Evolutionary conservation across 371 early-diverging fungal genomes (phyloP), one percentile per base, ranked within the genome.

Genomic region (Apophysomyces variabilis): DNA sequence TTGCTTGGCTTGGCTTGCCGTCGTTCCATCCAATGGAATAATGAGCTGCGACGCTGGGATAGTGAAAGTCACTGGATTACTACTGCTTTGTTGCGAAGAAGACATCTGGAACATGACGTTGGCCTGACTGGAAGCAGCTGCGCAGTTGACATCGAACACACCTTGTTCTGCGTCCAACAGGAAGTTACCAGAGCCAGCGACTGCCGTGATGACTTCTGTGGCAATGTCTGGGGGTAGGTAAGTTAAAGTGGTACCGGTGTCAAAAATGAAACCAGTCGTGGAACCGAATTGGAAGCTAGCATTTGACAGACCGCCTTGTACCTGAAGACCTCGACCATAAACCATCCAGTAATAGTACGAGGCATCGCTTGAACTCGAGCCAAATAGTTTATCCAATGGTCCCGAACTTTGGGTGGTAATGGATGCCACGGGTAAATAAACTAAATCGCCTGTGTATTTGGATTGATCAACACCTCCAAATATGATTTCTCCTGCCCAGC

Each of bases 401-500:
- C 21, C 8, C 9, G 21, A 18, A 38, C 16, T 66, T 14, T 41
- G n/a, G 3, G 61, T 66, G 0, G 76, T 62, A 2, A 74, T 26
- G 1, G 71, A 57, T 0, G 72, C 77, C 1, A 81, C 82, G 26
- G 78, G 75, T 14, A 79, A 45, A 62, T 87, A 89, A 38, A 73
- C 76, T 35, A 89, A 37, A 12, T 76, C 65, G 41, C 89, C 89
- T 1, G 72, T 76, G 62, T 78, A 88, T 67, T 84, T 86, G 36
- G 81, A 60, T 26, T 57, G 35, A 66, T 90, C 87, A 14, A 78
- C 70, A 7, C 85, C 89, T 18, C 87, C 88, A 72, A 90, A 80
- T 36, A 84, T 83, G 43, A 88, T 70, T 64, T 87, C 84, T 18
- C 89, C 91, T 3, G 66, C 65, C 75, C 76, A 79, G 8, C 82